Conservation (phyloP, 768 basidiomycete genomes). For the Kondoa subrosea region DNA sequence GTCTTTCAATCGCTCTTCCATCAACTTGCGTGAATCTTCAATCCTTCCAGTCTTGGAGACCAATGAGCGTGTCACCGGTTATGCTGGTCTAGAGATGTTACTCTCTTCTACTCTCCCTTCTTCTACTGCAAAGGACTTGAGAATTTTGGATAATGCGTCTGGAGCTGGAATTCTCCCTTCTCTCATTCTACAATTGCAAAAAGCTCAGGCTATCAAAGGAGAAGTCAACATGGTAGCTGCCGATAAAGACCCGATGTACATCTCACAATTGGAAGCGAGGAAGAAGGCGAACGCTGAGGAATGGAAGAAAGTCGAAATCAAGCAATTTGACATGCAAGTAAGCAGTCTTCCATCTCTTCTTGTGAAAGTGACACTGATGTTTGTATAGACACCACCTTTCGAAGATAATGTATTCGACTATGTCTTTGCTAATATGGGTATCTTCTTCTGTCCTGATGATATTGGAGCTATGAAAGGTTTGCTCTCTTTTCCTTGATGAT, state of each 20-base stretch:
- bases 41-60: background rate
- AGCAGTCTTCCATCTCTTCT: background rate
- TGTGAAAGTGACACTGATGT: background rate
- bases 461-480: too few species aligned
- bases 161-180: background rate
- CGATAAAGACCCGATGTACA: constrained; percentile 2
- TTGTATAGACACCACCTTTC: too few species aligned
- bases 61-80: background rate
- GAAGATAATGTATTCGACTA: too few species aligned
- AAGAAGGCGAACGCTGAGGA: background rate
- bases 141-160: constrained; percentile 1
- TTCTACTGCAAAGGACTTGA: background rate
- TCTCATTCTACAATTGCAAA: constrained; percentile 1
- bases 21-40: background rate
- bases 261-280: background rate
- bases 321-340: constrained; percentile 8
- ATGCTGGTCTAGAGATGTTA: background rate
- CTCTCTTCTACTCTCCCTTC: background rate
- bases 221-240: constrained; percentile 1
- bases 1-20: too few species aligned
- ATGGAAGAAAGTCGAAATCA: background rate
- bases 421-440: too few species aligned
- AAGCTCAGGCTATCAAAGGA: background rate
- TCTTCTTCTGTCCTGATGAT: too few species aligned
- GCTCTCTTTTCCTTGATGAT: too few species aligned